phyloP scores from a whole-genome alignment of 139 green algal genomes.

The Deuterostichococcus epilithicus region DNA sequence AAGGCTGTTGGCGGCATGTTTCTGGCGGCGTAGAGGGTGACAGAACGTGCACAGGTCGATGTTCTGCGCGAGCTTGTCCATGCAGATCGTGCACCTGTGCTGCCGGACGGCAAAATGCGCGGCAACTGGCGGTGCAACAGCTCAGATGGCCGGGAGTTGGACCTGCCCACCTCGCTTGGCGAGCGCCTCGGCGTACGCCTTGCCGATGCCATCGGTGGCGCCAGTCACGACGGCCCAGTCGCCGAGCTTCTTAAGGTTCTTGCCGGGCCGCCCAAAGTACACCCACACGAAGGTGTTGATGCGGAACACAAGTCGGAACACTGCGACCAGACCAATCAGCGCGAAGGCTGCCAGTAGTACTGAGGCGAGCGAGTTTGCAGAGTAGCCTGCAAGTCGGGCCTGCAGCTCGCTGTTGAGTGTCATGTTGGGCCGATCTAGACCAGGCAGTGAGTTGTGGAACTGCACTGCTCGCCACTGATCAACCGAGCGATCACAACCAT shows the following conservation, averaged over 20 bases:
- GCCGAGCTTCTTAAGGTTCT: slow-evolving; percentile 53
- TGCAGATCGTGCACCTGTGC: neutral
- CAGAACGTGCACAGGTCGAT: too few relatives aligned
- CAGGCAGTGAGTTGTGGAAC: too few relatives aligned
- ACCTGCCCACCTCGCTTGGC: slow-evolving; percentile 39
- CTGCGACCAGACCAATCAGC: neutral
- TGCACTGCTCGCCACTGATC: too few relatives aligned
- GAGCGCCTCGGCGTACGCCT: slow-evolving; percentile 56
- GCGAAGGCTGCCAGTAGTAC: neutral
- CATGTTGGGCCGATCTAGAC: too few relatives aligned
- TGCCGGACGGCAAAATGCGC: neutral
- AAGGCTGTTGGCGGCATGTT: too few relatives aligned
- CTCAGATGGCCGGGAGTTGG: neutral
- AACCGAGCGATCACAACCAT: too few relatives aligned
- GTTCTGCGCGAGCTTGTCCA: neutral
- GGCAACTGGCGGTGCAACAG: slow-evolving; percentile 6
- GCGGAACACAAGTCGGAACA: neutral
- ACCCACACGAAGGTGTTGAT: slow-evolving; percentile 12
- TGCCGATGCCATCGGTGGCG: slow-evolving; percentile 78
- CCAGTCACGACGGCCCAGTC: slow-evolving; percentile 72
- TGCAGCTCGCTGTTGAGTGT: too few relatives aligned
- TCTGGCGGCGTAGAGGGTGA: too few relatives aligned
- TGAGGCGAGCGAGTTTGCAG: too few relatives aligned
- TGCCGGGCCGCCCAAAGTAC: slow-evolving; percentile 52
- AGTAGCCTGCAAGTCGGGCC: too few relatives aligned